Evolutionary conservation across 2,329 filamentous ascomycete genomes (phyloP).

Genomic region (Lachnellula suecica): DNA sequence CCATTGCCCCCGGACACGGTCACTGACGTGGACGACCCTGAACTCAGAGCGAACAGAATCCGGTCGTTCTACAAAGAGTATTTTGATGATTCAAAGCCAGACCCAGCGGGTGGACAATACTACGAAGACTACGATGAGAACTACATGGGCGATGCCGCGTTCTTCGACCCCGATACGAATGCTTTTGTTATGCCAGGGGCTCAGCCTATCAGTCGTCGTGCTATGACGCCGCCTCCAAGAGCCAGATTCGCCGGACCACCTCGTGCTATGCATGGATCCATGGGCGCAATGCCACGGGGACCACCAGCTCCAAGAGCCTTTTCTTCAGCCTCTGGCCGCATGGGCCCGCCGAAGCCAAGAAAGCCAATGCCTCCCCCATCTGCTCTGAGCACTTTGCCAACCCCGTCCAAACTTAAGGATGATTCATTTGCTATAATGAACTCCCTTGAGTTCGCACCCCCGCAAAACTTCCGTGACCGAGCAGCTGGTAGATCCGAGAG

Average conservation of each 20-base stretch:
- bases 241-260: slow-evolving; percentile 37
- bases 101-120: slow-evolving; percentile 46
- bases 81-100: slow-evolving; percentile 77
- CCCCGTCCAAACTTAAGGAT: slow-evolving; percentile 80
- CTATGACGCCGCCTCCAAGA: slow-evolving; percentile 89
- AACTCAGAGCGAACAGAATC: slow-evolving; percentile 92
- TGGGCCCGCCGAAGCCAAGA: slow-evolving; percentile 37
- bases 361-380: slow-evolving; percentile 70
- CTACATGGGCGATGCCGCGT: slow-evolving; percentile 62
- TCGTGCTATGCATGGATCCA: slow-evolving; percentile 46
- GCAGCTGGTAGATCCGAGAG: slow-evolving; percentile 68
- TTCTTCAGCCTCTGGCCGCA: slow-evolving; percentile 57
- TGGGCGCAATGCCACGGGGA: slow-evolving; percentile 40
- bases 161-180: slow-evolving; percentile 29
- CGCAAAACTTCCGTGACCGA: slow-evolving; percentile 63
- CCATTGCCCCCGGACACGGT: slow-evolving; percentile 86
- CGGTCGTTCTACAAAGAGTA: slow-evolving; percentile 99
- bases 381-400: slow-evolving; percentile 74
- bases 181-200: slow-evolving; percentile 79
- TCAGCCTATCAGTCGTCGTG: slow-evolving; percentile 80
- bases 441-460: slow-evolving; percentile 85
- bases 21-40: slow-evolving; percentile 79
- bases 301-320: slow-evolving; percentile 54
- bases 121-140: slow-evolving; percentile 75
- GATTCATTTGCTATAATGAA: slow-evolving; percentile 70